Conservation (phyloP, 2,329 filamentous ascomycete genomes). For the Talaromyces sp. region DNA sequence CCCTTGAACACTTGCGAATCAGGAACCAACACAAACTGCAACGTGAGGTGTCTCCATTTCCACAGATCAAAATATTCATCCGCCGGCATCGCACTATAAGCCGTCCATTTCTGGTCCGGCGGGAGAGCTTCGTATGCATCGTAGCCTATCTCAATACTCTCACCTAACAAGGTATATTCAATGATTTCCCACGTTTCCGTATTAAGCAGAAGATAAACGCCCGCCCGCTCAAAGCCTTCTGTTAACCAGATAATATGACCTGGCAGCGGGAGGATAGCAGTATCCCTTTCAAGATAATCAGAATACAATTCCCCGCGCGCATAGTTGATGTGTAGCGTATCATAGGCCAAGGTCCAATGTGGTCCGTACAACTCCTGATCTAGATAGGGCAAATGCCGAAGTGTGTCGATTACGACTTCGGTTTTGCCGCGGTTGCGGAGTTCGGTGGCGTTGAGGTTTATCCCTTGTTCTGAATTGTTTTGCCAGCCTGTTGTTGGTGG, state of each 20-base stretch:
- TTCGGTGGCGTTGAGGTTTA: background rate
- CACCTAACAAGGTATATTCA: slow-evolving; percentile 8
- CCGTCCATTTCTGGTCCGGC: background rate
- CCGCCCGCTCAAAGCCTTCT: slow-evolving; percentile 7
- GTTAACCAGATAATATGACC: slow-evolving; percentile 14
- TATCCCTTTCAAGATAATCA: slow-evolving; percentile 1
- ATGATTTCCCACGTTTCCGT: slow-evolving; percentile 13
- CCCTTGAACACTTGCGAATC: background rate
- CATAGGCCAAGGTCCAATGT: slow-evolving; percentile 8
- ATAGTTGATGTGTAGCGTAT: slow-evolving; percentile 12
- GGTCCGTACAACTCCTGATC: background rate
- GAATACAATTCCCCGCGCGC: slow-evolving; percentile 2
- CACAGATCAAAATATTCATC: slow-evolving; percentile 10
- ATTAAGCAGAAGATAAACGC: slow-evolving; percentile 9
- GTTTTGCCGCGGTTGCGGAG: slow-evolving; percentile 8
- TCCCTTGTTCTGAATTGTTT: background rate
- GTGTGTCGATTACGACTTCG: background rate
- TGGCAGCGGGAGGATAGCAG: background rate
- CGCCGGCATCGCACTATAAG: slow-evolving; percentile 6
- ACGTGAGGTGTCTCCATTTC: slow-evolving; percentile 7
- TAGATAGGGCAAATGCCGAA: slow-evolving; percentile 10
- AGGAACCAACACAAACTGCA: slow-evolving; percentile 1
- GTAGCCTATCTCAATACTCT: slow-evolving; percentile 2
- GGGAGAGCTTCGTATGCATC: slow-evolving; percentile 5
- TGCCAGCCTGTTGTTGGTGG: background rate